Evolutionary conservation across 257 asterid species (phyloP).

Genomic region (Solanum tarapatanum): DNA sequence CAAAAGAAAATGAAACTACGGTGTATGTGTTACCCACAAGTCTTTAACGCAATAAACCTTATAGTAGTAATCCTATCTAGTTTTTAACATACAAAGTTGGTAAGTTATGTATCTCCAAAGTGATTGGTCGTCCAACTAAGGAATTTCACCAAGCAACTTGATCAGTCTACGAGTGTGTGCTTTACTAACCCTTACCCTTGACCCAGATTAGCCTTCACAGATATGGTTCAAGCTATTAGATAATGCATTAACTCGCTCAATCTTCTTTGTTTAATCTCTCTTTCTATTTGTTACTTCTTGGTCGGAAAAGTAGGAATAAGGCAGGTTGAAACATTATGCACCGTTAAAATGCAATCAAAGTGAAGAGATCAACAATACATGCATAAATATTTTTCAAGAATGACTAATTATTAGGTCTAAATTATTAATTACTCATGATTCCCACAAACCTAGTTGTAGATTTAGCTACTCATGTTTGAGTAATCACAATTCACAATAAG

Average conservation of each 20-base stretch:
- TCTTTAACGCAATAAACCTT: neutral
- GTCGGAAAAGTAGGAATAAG: neutral
- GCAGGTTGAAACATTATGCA: fast-evolving
- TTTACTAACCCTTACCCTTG: neutral
- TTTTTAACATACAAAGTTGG: neutral
- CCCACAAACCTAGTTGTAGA: neutral
- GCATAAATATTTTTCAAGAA: neutral
- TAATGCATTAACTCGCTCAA: neutral
- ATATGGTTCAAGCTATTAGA: neutral
- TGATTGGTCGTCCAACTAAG: neutral
- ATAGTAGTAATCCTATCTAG: neutral
- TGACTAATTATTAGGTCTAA: neutral
- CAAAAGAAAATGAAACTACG: no score
- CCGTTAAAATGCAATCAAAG: neutral
- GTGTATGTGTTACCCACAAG: neutral
- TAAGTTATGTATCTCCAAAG: neutral
- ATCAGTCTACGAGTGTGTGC: neutral
- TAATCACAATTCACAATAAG: neutral
- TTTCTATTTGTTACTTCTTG: neutral
- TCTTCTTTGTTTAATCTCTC: neutral
- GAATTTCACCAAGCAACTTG: neutral
- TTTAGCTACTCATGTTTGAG: neutral
- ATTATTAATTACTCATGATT: neutral
- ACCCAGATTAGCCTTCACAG: neutral
- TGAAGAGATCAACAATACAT: neutral